Conservation (phyloP, 2,329 filamentous ascomycete genomes). For the Thelonectria olida region DNA sequence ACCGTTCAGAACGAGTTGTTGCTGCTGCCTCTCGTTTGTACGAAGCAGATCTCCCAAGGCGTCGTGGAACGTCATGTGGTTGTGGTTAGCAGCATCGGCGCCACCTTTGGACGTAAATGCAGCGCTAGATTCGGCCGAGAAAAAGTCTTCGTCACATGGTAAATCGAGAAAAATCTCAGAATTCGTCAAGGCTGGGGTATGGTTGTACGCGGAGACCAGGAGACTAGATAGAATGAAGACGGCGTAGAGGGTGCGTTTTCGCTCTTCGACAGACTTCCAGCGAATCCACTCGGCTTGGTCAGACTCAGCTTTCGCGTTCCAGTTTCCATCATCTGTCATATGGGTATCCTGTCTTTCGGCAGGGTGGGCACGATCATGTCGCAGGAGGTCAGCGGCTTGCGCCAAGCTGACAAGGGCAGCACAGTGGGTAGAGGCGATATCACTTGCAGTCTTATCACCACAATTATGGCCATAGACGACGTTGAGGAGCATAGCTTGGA, state of each 20-base stretch:
- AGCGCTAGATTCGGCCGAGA: slow-evolving; percentile 83
- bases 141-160: slow-evolving; percentile 93
- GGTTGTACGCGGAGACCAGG: slow-evolving; percentile 91
- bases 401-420: slow-evolving; percentile 91
- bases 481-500: slow-evolving; percentile 96
- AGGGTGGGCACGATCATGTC: slow-evolving; percentile 55
- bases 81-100: slow-evolving; percentile 71
- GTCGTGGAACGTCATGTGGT: slow-evolving; percentile 80
- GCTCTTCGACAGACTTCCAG: slow-evolving; percentile 90
- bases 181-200: slow-evolving; percentile 89
- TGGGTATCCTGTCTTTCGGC: slow-evolving; percentile 63
- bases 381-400: slow-evolving; percentile 80
- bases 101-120: slow-evolving; percentile 84
- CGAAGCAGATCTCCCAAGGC: slow-evolving; percentile 84
- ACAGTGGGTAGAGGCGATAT: slow-evolving; percentile 92
- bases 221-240: slow-evolving; percentile 94
- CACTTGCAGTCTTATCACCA: slow-evolving; percentile 87
- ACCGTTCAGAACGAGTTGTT: slow-evolving; percentile 50
- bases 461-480: slow-evolving; percentile 96
- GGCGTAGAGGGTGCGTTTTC: slow-evolving; percentile 90
- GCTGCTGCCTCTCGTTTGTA: slow-evolving; percentile 72
- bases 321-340: slow-evolving; percentile 63
- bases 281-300: slow-evolving; percentile 75
- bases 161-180: slow-evolving; percentile 91
- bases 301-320: slow-evolving; percentile 57